Conservation (phyloP, 129 eudicot genomes). For the sunflower (Helianthus annuus) region DNA sequence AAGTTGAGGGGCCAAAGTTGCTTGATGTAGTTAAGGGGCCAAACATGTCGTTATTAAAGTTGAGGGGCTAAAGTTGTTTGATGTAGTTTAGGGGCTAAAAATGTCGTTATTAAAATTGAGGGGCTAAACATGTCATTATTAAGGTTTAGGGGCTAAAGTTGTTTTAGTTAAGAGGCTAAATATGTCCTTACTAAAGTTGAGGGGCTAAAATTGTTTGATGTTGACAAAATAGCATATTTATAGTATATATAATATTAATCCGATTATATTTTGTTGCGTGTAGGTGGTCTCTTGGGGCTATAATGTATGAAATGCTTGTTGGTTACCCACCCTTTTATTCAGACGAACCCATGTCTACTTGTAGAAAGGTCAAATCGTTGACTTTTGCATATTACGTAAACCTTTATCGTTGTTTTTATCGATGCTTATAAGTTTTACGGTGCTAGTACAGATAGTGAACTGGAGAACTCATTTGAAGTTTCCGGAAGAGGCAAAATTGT, state of each 20-base stretch:
- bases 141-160: no score
- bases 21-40: no score
- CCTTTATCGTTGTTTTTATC: not conserved
- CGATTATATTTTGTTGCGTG: slow-evolving; percentile 10
- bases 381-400: slow-evolving; percentile 12
- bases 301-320: slow-evolving; percentile 99
- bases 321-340: slow-evolving; percentile 99
- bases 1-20: no score
- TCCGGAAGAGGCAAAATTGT: slow-evolving; percentile 94
- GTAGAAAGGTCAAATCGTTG: slow-evolving; percentile 73
- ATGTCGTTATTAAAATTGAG: no score
- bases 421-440: slow-evolving; percentile 13
- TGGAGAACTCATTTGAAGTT: slow-evolving; percentile 97
- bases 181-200: no score
- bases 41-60: no score
- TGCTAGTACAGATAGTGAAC: slow-evolving; percentile 73
- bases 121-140: no score
- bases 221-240: no score
- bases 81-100: no score
- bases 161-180: no score
- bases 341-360: slow-evolving; percentile 98
- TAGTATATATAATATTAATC: not conserved
- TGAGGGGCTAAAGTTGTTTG: no score
- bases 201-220: no score
- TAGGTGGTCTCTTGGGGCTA: slow-evolving; percentile 99